These are phyloP conservation scores for Noccaea caerulescens DNA, from an alignment of 345 rosid species.

Conservation along the genomic window DNA sequence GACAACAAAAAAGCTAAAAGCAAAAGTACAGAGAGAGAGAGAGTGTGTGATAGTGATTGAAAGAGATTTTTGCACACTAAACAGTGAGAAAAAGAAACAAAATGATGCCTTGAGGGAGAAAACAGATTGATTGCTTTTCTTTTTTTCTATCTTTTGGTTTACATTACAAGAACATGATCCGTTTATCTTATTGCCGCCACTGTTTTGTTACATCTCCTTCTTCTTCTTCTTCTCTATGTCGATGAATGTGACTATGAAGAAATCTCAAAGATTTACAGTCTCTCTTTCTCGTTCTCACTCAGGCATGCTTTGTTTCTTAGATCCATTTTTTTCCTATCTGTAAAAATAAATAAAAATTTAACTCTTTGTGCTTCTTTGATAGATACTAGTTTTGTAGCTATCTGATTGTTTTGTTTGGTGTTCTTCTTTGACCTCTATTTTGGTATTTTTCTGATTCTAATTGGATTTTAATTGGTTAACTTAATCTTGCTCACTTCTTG, in stretches of 20 bases:
- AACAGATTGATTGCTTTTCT: slow-evolving; percentile 41
- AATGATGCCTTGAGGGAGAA: slow-evolving; percentile 50
- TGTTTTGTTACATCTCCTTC: slow-evolving; percentile 31
- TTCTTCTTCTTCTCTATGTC: slow-evolving; percentile 29
- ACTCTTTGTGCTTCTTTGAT: slow-evolving; percentile 23
- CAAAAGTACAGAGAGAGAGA: slow-evolving; percentile 40
- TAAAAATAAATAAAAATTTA: neutral
- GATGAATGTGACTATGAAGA: slow-evolving; percentile 33
- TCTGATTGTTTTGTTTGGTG: slow-evolving; percentile 31
- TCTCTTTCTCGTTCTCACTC: slow-evolving; percentile 31
- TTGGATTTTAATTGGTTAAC: slow-evolving; percentile 13
- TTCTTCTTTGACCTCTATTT: slow-evolving; percentile 42
- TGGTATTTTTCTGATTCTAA: slow-evolving; percentile 25
- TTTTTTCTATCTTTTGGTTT: slow-evolving; percentile 36
- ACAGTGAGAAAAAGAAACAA: slow-evolving; percentile 39
- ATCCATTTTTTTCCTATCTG: slow-evolving; percentile 29
- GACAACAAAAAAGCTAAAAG: slow-evolving; percentile 46
- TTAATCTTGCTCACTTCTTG: slow-evolving; percentile 12
- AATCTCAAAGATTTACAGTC: slow-evolving; percentile 32
- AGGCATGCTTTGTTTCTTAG: slow-evolving; percentile 40
- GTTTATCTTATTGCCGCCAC: slow-evolving; percentile 20
- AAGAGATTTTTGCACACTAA: slow-evolving; percentile 38
- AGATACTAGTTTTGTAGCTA: slow-evolving; percentile 38
- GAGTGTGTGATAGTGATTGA: slow-evolving; percentile 23
- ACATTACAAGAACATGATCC: slow-evolving; percentile 45